Evolutionary conservation across 139 green algal species (phyloP), one percentile per base, ranked within the genome.

Genomic region (Volvox africanus): DNA sequence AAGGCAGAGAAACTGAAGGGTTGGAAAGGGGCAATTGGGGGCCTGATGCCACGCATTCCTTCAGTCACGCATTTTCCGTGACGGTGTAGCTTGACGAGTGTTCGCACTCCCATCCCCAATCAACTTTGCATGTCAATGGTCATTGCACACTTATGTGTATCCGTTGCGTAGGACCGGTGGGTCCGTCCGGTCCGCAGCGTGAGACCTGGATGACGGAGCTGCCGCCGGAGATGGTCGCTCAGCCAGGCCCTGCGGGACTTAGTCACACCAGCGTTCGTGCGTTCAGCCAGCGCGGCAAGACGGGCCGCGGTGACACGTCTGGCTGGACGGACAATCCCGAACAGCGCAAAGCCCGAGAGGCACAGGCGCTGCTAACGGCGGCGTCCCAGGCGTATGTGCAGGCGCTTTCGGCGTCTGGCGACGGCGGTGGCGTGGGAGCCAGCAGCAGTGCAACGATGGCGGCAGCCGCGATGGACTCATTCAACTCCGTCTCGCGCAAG

Each of bases 201-300:
- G 97, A 97, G 13, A 79, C 80, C 12, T 98, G 97, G 97, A 98
- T 98, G 96, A 98, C 96, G 14, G 94, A 97, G 20, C 95, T 98
- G 79, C 97, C 94, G 14, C 88, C 87, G 11, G 94, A 95, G 92
- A 80, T 91, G 71, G 14, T 33, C 17, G 17, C 91, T 30, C 67
- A 11, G 32, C 36, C 30, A 16, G 33, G 17, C 18, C 68, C 28
- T 13, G 36, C 19, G 16, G 65, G 32, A 6, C 32, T 73, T 55
- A 92, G 75, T 24, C 86, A 93, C 86, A 28, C 55, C 24, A 91
- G 92, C 86, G 82, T 91, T 35, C 77, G 82, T 13, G 61, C 84
- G 32, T 93, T 95, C 85, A 91, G 62, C 80, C 35, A 77, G 13
- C 89, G 65, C 50, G 94, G 91, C 77, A 89, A 91, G 30, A 84